Percentiles rank a stretch among this genome's conserved stretches.
phyloP scores from a whole-genome alignment of 2,329 filamentous ascomycete genomes.

The Beauveria medogensis region DNA sequence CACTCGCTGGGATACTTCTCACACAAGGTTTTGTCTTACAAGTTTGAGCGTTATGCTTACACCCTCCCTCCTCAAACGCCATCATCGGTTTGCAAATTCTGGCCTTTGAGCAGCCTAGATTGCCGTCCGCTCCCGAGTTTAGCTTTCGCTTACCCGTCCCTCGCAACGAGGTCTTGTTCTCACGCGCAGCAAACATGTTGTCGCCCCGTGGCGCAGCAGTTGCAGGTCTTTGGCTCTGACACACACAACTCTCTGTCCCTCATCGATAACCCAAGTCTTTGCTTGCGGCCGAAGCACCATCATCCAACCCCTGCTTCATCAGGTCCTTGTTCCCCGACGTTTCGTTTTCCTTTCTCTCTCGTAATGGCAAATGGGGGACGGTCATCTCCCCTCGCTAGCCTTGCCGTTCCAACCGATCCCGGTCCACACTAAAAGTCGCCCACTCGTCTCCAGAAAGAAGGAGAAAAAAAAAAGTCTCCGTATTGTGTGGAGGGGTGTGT shows the following conservation, averaged over 20 bases:
- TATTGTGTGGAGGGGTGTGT: neutral
- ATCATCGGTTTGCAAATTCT: neutral
- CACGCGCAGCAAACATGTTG: neutral
- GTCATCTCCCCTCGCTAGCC: constrained; percentile 9
- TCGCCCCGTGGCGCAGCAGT: neutral
- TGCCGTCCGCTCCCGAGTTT: neutral
- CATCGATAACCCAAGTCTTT: neutral
- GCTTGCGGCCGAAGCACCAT: neutral
- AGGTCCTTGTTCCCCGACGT: neutral
- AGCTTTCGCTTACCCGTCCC: neutral
- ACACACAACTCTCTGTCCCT: neutral
- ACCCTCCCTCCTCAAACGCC: neutral
- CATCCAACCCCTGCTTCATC: neutral
- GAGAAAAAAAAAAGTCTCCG: neutral
- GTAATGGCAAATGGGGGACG: neutral
- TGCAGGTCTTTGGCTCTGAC: neutral
- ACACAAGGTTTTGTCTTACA: neutral
- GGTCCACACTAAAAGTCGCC: neutral
- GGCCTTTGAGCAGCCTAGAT: neutral
- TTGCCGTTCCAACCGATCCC: constrained; percentile 11
- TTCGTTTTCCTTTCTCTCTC: neutral
- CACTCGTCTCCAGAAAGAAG: neutral
- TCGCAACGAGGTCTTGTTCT: neutral
- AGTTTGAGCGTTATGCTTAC: neutral
- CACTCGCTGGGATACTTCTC: too few species aligned